phyloP scores from a whole-genome alignment of 805 yeast species.

The Tetrapisispora iriomotensis region DNA sequence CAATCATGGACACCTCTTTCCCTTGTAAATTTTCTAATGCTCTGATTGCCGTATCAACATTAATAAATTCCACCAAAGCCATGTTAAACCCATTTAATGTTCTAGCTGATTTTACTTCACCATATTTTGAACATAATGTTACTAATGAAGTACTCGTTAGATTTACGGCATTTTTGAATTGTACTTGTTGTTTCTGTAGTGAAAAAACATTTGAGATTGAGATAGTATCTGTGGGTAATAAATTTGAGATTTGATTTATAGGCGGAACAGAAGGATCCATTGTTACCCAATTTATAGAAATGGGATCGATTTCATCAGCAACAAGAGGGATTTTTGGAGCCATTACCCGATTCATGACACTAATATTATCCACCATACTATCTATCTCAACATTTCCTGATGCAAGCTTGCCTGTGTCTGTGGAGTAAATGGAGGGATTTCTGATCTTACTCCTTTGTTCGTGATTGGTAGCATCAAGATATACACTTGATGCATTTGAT shows the following conservation, averaged over 20 bases:
- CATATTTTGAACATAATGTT: slow-evolving; percentile 54
- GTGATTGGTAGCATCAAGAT: slow-evolving; percentile 23
- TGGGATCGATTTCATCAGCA: slow-evolving; percentile 52
- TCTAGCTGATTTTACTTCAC: slow-evolving; percentile 50
- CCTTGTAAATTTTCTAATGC: slow-evolving; percentile 75
- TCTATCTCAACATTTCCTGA: neutral
- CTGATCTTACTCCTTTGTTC: slow-evolving; percentile 7
- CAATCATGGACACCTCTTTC: slow-evolving; percentile 66
- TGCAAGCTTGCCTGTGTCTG: slow-evolving; percentile 6
- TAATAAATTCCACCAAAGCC: slow-evolving; percentile 64
- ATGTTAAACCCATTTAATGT: slow-evolving; percentile 41
- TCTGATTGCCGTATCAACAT: slow-evolving; percentile 64
- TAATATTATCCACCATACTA: neutral
- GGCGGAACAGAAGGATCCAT: slow-evolving; percentile 65
- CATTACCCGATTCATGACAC: neutral
- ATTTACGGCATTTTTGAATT: slow-evolving; percentile 37
- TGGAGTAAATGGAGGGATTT: slow-evolving; percentile 5
- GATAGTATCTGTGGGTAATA: slow-evolving; percentile 70
- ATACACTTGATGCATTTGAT: slow-evolving; percentile 28
- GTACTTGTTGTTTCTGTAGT: slow-evolving; percentile 42
- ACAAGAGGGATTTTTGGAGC: slow-evolving; percentile 29
- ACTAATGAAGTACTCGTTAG: slow-evolving; percentile 39
- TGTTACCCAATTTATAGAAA: slow-evolving; percentile 52
- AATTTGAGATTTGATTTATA: slow-evolving; percentile 54
- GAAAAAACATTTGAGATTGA: slow-evolving; percentile 60